Percentiles rank a stretch among this genome's conserved stretches.
phyloP scores from a whole-genome alignment of 805 yeast species.

The Ogataea wickerhamii region DNA sequence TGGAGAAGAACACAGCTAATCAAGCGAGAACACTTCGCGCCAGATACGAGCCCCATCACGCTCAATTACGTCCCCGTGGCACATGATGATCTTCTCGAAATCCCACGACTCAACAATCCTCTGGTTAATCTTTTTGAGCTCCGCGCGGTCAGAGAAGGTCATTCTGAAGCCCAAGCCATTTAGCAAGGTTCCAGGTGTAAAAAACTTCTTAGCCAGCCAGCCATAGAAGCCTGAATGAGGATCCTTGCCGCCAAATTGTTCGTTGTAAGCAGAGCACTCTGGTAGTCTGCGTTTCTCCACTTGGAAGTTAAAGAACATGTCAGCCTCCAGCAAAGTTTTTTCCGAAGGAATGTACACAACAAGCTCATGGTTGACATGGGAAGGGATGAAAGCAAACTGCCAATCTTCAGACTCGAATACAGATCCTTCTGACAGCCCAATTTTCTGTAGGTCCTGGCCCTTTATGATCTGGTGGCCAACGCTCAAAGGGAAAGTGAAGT shows the following conservation, averaged over 20 bases:
- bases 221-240: slow-evolving; percentile 42
- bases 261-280: slow-evolving; percentile 34
- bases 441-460: slow-evolving; percentile 31
- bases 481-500: slow-evolving; percentile 35
- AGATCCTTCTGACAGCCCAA: slow-evolving; percentile 31
- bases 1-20: slow-evolving; percentile 6
- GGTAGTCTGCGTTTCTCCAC: slow-evolving; percentile 40
- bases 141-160: slow-evolving; percentile 11
- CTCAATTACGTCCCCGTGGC: slow-evolving; percentile 60
- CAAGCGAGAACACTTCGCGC: background rate
- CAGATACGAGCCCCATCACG: slow-evolving; percentile 24
- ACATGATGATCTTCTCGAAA: slow-evolving; percentile 47
- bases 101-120: slow-evolving; percentile 38
- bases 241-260: slow-evolving; percentile 38
- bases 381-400: slow-evolving; percentile 55
- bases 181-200: slow-evolving; percentile 14
- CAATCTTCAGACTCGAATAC: slow-evolving; percentile 39
- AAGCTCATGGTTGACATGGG: slow-evolving; percentile 57
- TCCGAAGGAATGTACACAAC: slow-evolving; percentile 45
- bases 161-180: slow-evolving; percentile 3
- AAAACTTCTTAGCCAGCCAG: slow-evolving; percentile 18
- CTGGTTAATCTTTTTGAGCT: slow-evolving; percentile 20
- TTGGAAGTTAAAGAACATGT: slow-evolving; percentile 57
- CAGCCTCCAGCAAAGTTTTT: slow-evolving; percentile 55
- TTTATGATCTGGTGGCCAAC: slow-evolving; percentile 36